phyloP scores from a whole-genome alignment of 1,284 basidiomycete species.

The Tilletia indica region DNA sequence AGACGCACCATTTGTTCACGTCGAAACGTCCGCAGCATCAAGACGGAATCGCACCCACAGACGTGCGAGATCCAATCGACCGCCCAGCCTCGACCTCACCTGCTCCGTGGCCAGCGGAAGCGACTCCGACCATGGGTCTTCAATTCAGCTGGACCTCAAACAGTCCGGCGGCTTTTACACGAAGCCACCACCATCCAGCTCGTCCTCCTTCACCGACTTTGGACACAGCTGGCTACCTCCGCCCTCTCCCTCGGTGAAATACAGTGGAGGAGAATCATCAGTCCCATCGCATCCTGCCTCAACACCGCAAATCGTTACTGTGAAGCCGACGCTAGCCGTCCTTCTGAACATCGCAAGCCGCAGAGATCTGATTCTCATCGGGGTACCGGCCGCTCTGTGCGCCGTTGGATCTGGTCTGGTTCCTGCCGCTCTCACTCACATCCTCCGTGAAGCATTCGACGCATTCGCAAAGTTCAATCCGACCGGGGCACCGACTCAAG shows the following conservation, averaged over 20 bases:
- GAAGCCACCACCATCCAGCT: background rate
- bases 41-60: too few species aligned
- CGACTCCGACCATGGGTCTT: background rate
- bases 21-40: too few species aligned
- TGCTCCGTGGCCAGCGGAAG: background rate
- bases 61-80: background rate
- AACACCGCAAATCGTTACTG: background rate
- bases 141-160: background rate
- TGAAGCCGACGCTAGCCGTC: background rate
- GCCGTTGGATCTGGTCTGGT: conserved; percentile 73
- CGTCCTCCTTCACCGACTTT: background rate
- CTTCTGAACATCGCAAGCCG: background rate
- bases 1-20: too few species aligned
- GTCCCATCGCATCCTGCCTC: background rate
- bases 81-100: background rate
- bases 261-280: too few species aligned
- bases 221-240: background rate
- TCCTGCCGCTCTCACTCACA: conserved; percentile 87
- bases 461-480: conserved; percentile 66
- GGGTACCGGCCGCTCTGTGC: conserved; percentile 71
- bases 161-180: background rate
- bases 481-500: conserved; percentile 58
- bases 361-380: conserved; percentile 2
- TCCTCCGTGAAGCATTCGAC: conserved; percentile 82
- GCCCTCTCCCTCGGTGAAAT: too few species aligned